phyloP scores from a whole-genome alignment of 202 grass and related monocot species.

The Zoysia matrella region DNA sequence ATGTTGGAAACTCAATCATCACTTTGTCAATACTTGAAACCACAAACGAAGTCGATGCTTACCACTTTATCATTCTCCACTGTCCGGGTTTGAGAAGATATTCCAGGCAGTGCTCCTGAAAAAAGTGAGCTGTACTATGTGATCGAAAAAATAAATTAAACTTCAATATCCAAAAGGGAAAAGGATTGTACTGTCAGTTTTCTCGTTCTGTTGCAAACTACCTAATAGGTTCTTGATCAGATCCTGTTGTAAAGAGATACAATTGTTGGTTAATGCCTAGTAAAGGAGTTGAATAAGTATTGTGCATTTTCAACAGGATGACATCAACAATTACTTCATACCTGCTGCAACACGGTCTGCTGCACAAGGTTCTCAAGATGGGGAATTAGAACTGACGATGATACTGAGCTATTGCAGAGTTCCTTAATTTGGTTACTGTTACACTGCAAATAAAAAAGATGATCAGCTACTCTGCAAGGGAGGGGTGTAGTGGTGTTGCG shows the following conservation, averaged over 20 bases:
- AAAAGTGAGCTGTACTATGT: constrained; percentile 34
- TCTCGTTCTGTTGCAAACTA: constrained; percentile 88
- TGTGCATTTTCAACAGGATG: constrained; percentile 26
- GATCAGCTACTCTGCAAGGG: not conserved
- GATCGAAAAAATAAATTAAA: constrained; percentile 35
- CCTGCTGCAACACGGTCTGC: constrained; percentile 96
- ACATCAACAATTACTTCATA: constrained; percentile 38
- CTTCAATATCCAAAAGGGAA: constrained; percentile 10
- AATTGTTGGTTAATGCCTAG: constrained; percentile 30
- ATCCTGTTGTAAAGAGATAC: constrained; percentile 62
- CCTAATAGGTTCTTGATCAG: constrained; percentile 87
- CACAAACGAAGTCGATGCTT: constrained; percentile 36
- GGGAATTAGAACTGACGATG: constrained; percentile 83
- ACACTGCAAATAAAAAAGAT: constrained; percentile 54
- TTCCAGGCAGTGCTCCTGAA: constrained; percentile 60
- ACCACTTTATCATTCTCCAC: constrained; percentile 56
- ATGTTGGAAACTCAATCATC: not conserved
- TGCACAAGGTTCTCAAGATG: constrained; percentile 98
- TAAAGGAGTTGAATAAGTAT: not conserved
- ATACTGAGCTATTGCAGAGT: constrained; percentile 69
- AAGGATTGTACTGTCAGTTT: constrained; percentile 66
- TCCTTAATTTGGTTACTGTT: constrained; percentile 71
- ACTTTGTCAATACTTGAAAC: not conserved
- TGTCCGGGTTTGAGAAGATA: constrained; percentile 55
- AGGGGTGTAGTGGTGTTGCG: not conserved